Conservation (phyloP, 2,329 filamentous ascomycete species). For the Leptosphaerulina australis region DNA sequence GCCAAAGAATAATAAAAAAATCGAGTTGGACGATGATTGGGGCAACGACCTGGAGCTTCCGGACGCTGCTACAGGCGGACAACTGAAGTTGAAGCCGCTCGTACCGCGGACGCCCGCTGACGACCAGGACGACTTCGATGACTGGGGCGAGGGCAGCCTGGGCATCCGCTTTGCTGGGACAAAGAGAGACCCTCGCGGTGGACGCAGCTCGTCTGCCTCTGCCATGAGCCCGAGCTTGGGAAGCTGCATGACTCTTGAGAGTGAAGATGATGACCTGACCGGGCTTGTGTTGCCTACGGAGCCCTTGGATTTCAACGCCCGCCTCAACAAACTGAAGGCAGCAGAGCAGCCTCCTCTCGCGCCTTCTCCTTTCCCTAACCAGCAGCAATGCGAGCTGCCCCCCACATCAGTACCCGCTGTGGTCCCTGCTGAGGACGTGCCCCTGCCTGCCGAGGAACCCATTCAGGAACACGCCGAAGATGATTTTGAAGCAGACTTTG, state of each 20-base stretch:
- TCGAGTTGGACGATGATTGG: constrained; percentile 58
- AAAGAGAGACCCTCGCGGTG: constrained; percentile 72
- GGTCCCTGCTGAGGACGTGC: constrained; percentile 24
- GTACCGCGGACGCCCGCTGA: constrained; percentile 54
- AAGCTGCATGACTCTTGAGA: constrained; percentile 89
- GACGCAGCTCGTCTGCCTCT: constrained; percentile 84
- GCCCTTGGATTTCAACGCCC: constrained; percentile 80
- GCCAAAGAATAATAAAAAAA: constrained; percentile 52
- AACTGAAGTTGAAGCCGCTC: constrained; percentile 50
- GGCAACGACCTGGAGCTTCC: constrained; percentile 58
- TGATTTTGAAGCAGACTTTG: constrained; percentile 19
- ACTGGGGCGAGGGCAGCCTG: constrained; percentile 92
- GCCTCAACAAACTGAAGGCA: constrained; percentile 73
- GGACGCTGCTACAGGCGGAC: constrained; percentile 37
- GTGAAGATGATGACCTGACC: constrained; percentile 89
- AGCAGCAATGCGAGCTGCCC: constrained; percentile 27
- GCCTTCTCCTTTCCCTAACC: constrained; percentile 25
- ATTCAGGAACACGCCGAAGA: constrained; percentile 14
- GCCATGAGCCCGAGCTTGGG: constrained; percentile 91
- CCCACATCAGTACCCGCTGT: constrained; percentile 41
- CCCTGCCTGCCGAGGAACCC: constrained; percentile 13
- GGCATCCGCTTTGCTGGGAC: constrained; percentile 91
- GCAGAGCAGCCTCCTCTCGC: constrained; percentile 43
- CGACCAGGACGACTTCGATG: constrained; percentile 81
- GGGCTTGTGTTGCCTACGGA: constrained; percentile 86